phyloP scores from a whole-genome alignment of 441 rosid genomes.

The Syzygium syzygioides region DNA sequence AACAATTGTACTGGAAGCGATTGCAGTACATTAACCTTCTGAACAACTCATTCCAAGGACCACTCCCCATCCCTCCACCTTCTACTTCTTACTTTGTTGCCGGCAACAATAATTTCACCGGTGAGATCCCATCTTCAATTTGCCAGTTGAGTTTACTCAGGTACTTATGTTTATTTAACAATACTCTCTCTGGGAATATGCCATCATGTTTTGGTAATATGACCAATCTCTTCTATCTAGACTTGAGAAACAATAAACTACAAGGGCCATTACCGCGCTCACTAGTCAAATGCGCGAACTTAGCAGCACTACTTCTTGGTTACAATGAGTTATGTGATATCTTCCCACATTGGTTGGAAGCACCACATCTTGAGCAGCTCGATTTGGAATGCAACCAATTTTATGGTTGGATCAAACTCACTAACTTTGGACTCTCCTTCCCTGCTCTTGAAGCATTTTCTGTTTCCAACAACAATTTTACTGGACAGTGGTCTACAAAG shows the following conservation, averaged over 20 bases:
- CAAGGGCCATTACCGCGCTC: neutral
- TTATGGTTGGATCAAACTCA: neutral
- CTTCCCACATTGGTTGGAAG: neutral
- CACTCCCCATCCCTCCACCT: neutral
- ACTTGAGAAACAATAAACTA: fast-evolving
- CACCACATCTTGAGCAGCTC: fast-evolving
- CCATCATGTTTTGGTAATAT: neutral
- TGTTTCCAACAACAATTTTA: neutral
- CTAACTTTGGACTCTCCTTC: neutral
- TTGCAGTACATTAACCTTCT: fast-evolving
- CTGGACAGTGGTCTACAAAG: fast-evolving
- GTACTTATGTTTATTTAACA: fast-evolving
- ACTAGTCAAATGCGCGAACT: neutral
- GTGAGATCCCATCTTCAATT: neutral
- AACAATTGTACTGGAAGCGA: neutral
- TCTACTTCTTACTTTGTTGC: fast-evolving
- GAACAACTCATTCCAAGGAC: neutral
- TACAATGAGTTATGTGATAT: neutral
- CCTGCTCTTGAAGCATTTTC: fast-evolving
- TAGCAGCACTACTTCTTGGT: fast-evolving
- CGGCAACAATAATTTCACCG: fast-evolving
- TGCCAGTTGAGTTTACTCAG: neutral
- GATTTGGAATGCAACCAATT: neutral
- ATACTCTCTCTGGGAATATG: neutral
- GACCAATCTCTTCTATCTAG: fast-evolving